phyloP scores from a whole-genome alignment of 2,329 filamentous ascomycete species.

The Aspergillus sp. region DNA sequence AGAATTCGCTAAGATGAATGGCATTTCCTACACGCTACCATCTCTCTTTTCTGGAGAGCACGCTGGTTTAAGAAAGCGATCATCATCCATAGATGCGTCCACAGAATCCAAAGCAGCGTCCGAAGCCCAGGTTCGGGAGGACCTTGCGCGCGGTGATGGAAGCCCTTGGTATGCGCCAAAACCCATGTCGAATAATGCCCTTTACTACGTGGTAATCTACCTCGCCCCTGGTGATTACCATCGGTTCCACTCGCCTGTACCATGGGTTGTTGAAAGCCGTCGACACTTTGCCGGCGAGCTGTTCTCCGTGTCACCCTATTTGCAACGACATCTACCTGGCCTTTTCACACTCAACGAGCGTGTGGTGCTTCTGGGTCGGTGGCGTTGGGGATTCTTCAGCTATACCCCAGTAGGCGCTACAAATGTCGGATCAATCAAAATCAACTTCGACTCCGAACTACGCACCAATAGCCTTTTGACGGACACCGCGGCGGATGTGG shows the following conservation, averaged over 20 bases:
- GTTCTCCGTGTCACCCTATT: conserved; percentile 90
- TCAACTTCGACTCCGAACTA: conserved; percentile 95
- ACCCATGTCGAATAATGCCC: conserved; percentile 60
- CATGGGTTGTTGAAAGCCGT: conserved; percentile 91
- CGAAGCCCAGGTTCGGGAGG: conserved; percentile 78
- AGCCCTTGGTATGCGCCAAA: conserved; percentile 69
- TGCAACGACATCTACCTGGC: conserved; percentile 87
- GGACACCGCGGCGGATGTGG: conserved; percentile 85
- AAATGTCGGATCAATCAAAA: conserved; percentile 92
- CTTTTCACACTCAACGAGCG: conserved; percentile 97
- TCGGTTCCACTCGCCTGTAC: conserved; percentile 91
- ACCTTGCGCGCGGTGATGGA: conserved; percentile 69
- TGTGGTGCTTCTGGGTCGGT: conserved; percentile 86
- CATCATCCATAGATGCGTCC: conserved; percentile 70
- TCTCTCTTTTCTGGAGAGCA: conserved; percentile 73
- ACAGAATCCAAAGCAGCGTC: conserved; percentile 66
- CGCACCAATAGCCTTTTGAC: conserved; percentile 89
- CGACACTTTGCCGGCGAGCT: conserved; percentile 98
- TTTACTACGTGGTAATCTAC: conserved; percentile 95
- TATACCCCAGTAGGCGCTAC: conserved; percentile 95
- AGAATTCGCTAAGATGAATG: conserved; percentile 91
- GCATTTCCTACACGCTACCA: conserved; percentile 91
- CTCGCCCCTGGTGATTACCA: conserved; percentile 97
- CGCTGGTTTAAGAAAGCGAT: conserved; percentile 45
- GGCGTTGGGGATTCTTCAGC: conserved; percentile 97